phyloP scores from a whole-genome alignment of 1,139 yeast species.

The Candida albicans region DNA sequence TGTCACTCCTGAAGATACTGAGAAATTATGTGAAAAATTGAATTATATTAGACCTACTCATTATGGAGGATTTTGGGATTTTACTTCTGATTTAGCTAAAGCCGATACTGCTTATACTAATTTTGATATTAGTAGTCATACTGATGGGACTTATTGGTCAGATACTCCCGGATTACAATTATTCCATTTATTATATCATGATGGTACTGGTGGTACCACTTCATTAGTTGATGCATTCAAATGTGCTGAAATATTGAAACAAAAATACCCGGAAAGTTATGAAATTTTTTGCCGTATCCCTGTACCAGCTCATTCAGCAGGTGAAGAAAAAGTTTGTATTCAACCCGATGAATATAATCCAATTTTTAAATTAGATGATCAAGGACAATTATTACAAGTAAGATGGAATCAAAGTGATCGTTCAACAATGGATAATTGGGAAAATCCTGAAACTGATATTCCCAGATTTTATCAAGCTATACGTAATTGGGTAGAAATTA shows the following conservation, averaged over 20 bases:
- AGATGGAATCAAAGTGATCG: constrained; percentile 80
- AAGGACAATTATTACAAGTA: constrained; percentile 61
- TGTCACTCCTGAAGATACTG: constrained; percentile 59
- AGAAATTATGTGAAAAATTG: constrained; percentile 57
- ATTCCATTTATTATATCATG: constrained; percentile 65
- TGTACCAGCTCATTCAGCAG: constrained; percentile 77
- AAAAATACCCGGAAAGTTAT: constrained; percentile 54
- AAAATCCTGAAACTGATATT: constrained; percentile 50
- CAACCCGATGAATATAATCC: constrained; percentile 65
- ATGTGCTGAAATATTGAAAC: constrained; percentile 54
- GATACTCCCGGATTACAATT: constrained; percentile 76
- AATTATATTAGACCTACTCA: constrained; percentile 71
- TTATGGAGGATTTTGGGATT: constrained; percentile 83
- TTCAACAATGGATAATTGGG: constrained; percentile 63
- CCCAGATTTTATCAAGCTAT: constrained; percentile 62
- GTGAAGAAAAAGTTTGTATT: constrained; percentile 67
- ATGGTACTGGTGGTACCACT: constrained; percentile 74
- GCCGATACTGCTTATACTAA: constrained; percentile 78
- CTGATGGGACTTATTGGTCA: constrained; percentile 80
- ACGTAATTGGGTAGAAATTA: constrained; percentile 55
- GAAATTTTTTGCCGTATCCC: constrained; percentile 52
- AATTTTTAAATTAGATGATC: constrained; percentile 55
- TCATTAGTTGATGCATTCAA: constrained; percentile 70
- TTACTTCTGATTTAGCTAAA: constrained; percentile 69
- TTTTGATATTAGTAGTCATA: constrained; percentile 64